Evolutionary conservation across 164 flowering plant species (phyloP).

Genomic region (Dillenia suffruticosa): DNA sequence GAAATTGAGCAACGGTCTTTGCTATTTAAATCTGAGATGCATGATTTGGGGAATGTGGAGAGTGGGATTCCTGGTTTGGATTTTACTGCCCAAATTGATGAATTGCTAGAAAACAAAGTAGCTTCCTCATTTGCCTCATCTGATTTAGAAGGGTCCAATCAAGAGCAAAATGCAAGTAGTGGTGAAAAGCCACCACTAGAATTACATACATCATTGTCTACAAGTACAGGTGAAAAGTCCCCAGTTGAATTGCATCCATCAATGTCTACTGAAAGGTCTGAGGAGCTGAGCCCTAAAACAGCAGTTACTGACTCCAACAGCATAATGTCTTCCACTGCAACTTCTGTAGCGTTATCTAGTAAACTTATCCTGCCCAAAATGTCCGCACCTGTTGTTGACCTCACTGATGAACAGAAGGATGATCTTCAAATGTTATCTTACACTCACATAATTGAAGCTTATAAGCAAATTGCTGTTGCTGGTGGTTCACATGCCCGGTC

Average conservation of each 20-base stretch:
- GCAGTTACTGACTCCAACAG: constrained; percentile 41
- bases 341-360: constrained; percentile 37
- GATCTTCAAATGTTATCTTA: constrained; percentile 57
- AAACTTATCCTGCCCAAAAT: constrained; percentile 73
- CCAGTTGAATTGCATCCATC: constrained; percentile 12
- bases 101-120: constrained; percentile 27
- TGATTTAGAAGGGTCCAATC: constrained; percentile 43
- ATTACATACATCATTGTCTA: constrained; percentile 31
- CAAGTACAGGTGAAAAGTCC: constrained; percentile 7
- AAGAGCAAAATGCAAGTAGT: constrained; percentile 41
- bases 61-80: constrained; percentile 83
- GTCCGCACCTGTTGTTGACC: constrained; percentile 68
- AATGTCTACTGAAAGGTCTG: constrained; percentile 66
- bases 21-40: constrained; percentile 25
- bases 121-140: constrained; percentile 34
- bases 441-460: constrained; percentile 69
- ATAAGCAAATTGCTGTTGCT: constrained; percentile 69
- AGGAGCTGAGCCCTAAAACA: constrained; percentile 67
- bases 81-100: constrained; percentile 30
- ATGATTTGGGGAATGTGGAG: constrained; percentile 41
- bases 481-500: constrained; percentile 70
- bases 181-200: constrained; percentile 21
- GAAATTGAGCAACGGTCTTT: constrained; percentile 22
- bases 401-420: constrained; percentile 74
- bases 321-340: constrained; percentile 45